phyloP scores from a whole-genome alignment of 2,329 filamentous ascomycete genomes.

The Hypoxylon sp. region DNA sequence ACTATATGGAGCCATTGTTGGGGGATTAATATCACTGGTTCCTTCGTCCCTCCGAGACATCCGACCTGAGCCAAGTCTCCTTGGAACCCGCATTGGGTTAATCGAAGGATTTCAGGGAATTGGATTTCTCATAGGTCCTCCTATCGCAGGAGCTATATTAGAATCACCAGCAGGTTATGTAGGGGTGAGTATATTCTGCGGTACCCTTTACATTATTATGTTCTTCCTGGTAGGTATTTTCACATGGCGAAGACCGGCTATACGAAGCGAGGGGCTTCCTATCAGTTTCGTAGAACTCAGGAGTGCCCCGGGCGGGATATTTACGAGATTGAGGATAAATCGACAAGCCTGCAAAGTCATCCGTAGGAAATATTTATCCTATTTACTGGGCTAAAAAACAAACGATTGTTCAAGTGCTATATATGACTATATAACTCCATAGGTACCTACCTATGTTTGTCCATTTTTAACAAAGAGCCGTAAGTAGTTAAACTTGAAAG shows the following conservation, averaged over 20 bases:
- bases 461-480: no score
- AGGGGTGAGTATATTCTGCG: slow-evolving; percentile 35
- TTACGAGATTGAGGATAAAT: neutral
- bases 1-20: slow-evolving; percentile 55
- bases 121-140: slow-evolving; percentile 40
- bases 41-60: slow-evolving; percentile 45
- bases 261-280: neutral
- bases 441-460: no score
- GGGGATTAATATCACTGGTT: slow-evolving; percentile 52
- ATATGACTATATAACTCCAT: no score
- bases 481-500: no score
- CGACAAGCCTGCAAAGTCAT: neutral
- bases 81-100: slow-evolving; percentile 53
- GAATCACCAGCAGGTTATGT: slow-evolving; percentile 26
- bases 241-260: slow-evolving; percentile 6
- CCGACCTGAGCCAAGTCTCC: slow-evolving; percentile 2
- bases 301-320: neutral
- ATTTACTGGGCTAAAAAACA: no score
- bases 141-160: slow-evolving; percentile 38
- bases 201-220: slow-evolving; percentile 24
- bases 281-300: neutral
- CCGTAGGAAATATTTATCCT: no score
- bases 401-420: no score
- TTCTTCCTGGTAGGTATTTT: slow-evolving; percentile 26
- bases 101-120: slow-evolving; percentile 36